Percentiles rank a stretch among this genome's conserved stretches.
These are phyloP conservation scores for Arachnomyces sp. DNA, from an alignment of 2,329 filamentous ascomycete genomes.

Conservation along the genomic window DNA sequence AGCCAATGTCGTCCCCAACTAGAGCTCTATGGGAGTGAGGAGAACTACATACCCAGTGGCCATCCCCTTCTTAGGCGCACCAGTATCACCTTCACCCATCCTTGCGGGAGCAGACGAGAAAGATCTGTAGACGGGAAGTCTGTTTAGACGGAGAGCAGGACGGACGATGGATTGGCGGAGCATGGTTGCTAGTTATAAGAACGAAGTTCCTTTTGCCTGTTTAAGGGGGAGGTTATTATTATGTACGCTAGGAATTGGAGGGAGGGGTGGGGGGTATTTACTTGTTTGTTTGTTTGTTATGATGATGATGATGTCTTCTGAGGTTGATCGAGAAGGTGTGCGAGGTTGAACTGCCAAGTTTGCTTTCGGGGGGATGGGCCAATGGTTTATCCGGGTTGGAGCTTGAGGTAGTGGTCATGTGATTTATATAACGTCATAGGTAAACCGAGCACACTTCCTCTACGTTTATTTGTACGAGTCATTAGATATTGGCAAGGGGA, in stretches of 20 bases:
- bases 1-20: constrained; percentile 18
- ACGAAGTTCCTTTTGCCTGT: not conserved
- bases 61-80: constrained; percentile 34
- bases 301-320: not conserved
- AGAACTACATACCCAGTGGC: constrained; percentile 27
- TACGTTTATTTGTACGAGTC: no score
- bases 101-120: constrained; percentile 54
- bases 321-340: constrained; percentile 1
- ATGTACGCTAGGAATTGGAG: no score
- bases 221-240: constrained; percentile 1
- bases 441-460: no score
- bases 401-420: no score
- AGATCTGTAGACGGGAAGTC: constrained; percentile 43
- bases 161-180: constrained; percentile 57
- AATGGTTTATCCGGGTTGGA: no score
- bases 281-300: no score
- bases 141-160: constrained; percentile 47
- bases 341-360: constrained; percentile 3
- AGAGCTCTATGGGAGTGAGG: not conserved
- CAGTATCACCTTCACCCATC: constrained; percentile 64
- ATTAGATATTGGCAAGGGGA: no score
- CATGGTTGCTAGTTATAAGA: constrained; percentile 43
- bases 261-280: not conserved
- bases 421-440: no score
- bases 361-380: no score